Evolutionary conservation across 2,329 filamentous ascomycete species (phyloP).

Genomic region (Allantophomopsis cytisporea): DNA sequence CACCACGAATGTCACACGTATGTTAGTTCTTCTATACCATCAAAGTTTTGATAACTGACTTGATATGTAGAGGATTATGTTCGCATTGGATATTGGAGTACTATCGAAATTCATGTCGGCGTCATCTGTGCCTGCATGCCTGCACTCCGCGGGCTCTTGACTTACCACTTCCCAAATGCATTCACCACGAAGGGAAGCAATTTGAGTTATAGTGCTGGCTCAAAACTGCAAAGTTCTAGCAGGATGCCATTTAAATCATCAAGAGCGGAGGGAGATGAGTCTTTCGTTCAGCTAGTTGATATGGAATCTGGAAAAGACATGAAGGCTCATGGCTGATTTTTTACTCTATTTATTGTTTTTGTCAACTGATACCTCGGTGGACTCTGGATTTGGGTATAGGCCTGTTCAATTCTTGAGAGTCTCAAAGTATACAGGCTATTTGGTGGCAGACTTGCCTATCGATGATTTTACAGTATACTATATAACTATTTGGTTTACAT

Average conservation of each 20-base stretch:
- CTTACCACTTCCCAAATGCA: background rate
- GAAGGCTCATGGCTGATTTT: background rate
- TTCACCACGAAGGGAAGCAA: background rate
- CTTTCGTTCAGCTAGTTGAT: background rate
- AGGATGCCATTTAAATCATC: background rate
- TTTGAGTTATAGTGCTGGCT: background rate
- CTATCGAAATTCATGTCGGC: constrained; percentile 12
- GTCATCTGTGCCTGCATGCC: constrained; percentile 16
- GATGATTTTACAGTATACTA: too few relatives aligned
- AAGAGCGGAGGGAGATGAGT: background rate
- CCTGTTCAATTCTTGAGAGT: too few relatives aligned
- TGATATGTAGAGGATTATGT: constrained; percentile 7
- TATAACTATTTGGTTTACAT: too few relatives aligned
- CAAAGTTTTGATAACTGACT: background rate
- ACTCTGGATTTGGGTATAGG: too few relatives aligned
- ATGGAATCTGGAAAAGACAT: background rate
- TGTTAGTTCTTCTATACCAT: background rate
- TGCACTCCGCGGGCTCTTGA: constrained; percentile 8
- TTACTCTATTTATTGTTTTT: too few relatives aligned
- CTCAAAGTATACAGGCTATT: too few relatives aligned
- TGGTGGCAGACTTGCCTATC: too few relatives aligned
- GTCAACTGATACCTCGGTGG: too few relatives aligned
- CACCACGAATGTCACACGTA: constrained; percentile 10
- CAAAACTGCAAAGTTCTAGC: background rate
- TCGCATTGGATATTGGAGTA: constrained; percentile 7